phyloP scores from a whole-genome alignment of 2,329 filamentous ascomycete genomes.

The Ampelomyces quisqualis region DNA sequence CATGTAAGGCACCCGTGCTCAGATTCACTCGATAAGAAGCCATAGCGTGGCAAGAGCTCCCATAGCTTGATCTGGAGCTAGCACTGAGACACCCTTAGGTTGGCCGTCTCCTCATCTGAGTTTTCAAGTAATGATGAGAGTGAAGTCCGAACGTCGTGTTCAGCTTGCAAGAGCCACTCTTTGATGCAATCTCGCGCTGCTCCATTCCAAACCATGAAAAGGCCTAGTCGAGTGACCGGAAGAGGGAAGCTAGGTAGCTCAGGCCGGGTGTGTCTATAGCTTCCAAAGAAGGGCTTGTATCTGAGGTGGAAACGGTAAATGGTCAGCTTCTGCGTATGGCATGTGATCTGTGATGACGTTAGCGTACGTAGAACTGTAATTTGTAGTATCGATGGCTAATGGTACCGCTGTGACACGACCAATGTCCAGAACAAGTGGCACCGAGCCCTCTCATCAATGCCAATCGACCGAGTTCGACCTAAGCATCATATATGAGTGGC shows the following conservation, averaged over 20 bases:
- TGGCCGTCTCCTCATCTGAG: constrained; percentile 56
- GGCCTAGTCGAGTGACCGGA: constrained; percentile 65
- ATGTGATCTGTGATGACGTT: too few relatives aligned
- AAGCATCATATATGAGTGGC: constrained; percentile 58
- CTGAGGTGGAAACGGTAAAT: constrained; percentile 67
- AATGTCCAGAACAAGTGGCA: constrained; percentile 28
- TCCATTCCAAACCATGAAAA: constrained; percentile 68
- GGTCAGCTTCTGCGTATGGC: constrained; percentile 70
- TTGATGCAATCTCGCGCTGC: constrained; percentile 59
- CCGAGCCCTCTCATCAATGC: constrained; percentile 13
- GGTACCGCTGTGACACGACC: constrained; percentile 29
- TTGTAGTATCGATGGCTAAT: neutral
- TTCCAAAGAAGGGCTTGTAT: constrained; percentile 63
- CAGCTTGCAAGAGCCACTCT: constrained; percentile 58
- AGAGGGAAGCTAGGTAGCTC: constrained; percentile 61
- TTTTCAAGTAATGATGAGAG: constrained; percentile 55
- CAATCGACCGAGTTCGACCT: constrained; percentile 8
- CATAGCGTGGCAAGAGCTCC: constrained; percentile 61
- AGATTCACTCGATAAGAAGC: constrained; percentile 51
- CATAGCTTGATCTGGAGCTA: constrained; percentile 66
- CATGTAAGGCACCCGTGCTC: constrained; percentile 60
- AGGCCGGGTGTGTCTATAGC: constrained; percentile 62
- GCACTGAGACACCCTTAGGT: constrained; percentile 61
- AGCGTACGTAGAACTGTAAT: constrained; percentile 21
- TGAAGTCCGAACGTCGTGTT: constrained; percentile 63